These are phyloP conservation scores for Stellera chamaejasme DNA, from an alignment of 345 rosid species.

Conservation along the genomic window DNA sequence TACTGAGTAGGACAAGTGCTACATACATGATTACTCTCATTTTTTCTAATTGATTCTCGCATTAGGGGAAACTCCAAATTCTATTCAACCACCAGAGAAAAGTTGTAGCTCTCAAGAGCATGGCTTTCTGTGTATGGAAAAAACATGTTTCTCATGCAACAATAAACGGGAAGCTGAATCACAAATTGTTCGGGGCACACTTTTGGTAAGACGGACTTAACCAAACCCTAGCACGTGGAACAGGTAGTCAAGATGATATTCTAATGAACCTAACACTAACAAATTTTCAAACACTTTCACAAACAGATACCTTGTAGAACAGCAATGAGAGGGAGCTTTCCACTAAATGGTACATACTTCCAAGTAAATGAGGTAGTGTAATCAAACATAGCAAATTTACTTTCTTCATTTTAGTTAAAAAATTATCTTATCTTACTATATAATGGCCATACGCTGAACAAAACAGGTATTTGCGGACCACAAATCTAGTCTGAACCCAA, in stretches of 20 bases:
- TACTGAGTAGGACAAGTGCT: no score
- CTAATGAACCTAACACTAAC: slow-evolving; percentile 5
- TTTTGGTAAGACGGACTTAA: slow-evolving; percentile 46
- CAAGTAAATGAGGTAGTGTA: slow-evolving; percentile 81
- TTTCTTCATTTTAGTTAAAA: not conserved
- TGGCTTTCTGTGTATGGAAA: slow-evolving; percentile 44
- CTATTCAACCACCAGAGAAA: slow-evolving; percentile 51
- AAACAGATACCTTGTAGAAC: slow-evolving; percentile 26
- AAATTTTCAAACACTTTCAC: not conserved
- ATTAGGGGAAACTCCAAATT: slow-evolving; percentile 80
- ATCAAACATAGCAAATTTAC: not conserved
- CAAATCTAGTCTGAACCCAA: slow-evolving; percentile 65
- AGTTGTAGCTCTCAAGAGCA: slow-evolving; percentile 43
- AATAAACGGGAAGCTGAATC: slow-evolving; percentile 55
- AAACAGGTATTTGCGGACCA: slow-evolving; percentile 91
- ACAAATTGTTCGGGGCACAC: slow-evolving; percentile 79
- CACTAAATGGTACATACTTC: slow-evolving; percentile 93
- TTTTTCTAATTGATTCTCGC: slow-evolving; percentile 7
- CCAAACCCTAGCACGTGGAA: not conserved
- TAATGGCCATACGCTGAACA: not conserved
- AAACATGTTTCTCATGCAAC: slow-evolving; percentile 72
- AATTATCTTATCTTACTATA: not conserved
- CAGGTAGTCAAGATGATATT: slow-evolving; percentile 3
- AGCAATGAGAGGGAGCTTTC: slow-evolving; percentile 95
- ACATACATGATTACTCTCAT: not conserved